phyloP scores from a whole-genome alignment of 805 yeast species.

The Zygoascus biomembranicola region DNA sequence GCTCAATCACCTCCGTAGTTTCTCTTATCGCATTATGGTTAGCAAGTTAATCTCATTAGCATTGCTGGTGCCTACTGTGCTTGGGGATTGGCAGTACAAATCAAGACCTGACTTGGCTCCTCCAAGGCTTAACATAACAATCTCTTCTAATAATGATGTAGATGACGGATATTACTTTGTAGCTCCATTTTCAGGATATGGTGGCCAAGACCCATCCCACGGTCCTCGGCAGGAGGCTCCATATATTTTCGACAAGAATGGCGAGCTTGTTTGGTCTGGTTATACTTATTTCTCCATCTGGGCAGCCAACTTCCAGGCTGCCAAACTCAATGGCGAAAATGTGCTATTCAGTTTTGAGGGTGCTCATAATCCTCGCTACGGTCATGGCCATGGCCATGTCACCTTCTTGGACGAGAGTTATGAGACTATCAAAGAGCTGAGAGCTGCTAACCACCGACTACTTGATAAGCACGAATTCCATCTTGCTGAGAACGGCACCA shows the following conservation, averaged over 20 bases:
- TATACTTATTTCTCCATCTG: slow-evolving; percentile 7
- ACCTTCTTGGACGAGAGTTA: slow-evolving; percentile 8
- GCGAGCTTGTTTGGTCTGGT: slow-evolving; percentile 13
- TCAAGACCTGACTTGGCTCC: slow-evolving; percentile 11
- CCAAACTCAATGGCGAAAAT: slow-evolving; percentile 6
- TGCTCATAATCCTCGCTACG: slow-evolving; percentile 8
- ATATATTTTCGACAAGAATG: slow-evolving; percentile 9
- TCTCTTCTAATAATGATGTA: slow-evolving; percentile 6
- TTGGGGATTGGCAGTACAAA: slow-evolving; percentile 9
- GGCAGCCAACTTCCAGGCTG: slow-evolving; percentile 7
- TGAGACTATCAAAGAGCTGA: slow-evolving; percentile 7
- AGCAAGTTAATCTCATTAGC: background rate
- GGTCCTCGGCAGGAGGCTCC: slow-evolving; percentile 11
- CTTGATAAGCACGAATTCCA: slow-evolving; percentile 10
- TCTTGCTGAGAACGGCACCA: background rate
- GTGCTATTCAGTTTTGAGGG: slow-evolving; percentile 7
- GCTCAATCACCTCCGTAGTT: background rate
- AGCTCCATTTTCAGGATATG: slow-evolving; percentile 10
- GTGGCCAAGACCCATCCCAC: slow-evolving; percentile 1
- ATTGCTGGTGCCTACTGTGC: background rate
- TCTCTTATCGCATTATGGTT: background rate
- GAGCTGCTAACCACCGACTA: slow-evolving; percentile 7
- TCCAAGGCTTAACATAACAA: slow-evolving; percentile 10
- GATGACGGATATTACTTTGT: slow-evolving; percentile 6
- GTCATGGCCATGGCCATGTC: slow-evolving; percentile 12